Base-by-base conservation (phyloP, 176 grass and related monocot species). In the Metroxylon sagu region DNA sequence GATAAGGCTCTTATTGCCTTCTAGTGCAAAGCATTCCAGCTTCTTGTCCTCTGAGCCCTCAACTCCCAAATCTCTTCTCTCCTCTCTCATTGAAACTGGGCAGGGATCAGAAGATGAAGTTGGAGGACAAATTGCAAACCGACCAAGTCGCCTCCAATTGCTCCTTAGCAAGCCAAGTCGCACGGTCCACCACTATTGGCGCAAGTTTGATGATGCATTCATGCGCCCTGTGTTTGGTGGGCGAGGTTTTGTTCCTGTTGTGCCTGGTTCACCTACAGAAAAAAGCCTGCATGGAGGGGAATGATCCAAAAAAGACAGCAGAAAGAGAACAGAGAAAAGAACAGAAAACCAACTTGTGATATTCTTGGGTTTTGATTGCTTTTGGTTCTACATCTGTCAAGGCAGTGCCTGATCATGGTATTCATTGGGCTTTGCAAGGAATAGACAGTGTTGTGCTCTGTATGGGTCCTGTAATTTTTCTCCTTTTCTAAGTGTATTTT, bases 151-250 rank as follows among this genome's bases (percentile, higher is more conserved):
- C 51, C 85, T 98, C 48, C 79, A 84, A 35, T 76, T 98, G 94
- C 94, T 98, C 51, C 85, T 98, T 14, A 85, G 48, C 65, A 93
- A 85, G 58, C 94, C 94, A 5, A 74, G 65, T 14, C 87, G 80
- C 73, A 92, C 88, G 4, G 88, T 98, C 51, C 94, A 98, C 69
- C 73, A 88, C 73, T 98, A 93, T 51, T 98, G 94, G 94, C 87
- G 94, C 79, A 98, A 93, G 77, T 98, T 98, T 8, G 94, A 98
- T 1, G 19, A 98, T 16, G 88, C 94, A 0, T 25, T 92, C 57
- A 98, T 98, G 94, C 84, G 94, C n/a, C 94, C 94, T 0, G 19
- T 98, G 61, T 98, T 98, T 4, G 94, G 94, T 0, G 94, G 94
- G 0, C 88, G 94, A 1, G 94, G 94, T 19, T 98, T 98, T 0